These are phyloP conservation scores for Hymenoscyphus infarciens DNA, from an alignment of 2,329 filamentous ascomycete genomes.

Conservation along the genomic window DNA sequence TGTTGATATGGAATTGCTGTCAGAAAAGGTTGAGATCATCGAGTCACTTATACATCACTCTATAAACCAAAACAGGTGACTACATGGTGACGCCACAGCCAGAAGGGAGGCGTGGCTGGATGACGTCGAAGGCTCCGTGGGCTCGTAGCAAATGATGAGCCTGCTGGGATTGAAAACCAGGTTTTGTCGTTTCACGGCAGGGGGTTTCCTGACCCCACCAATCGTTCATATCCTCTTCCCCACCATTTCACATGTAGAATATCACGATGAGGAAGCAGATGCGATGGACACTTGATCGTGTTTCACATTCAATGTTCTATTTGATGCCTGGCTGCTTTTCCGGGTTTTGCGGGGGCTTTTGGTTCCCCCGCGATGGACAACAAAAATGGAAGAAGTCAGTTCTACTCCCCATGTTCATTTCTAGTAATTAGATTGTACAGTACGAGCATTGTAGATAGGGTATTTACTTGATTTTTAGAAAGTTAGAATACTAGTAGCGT, in stretches of 20 bases:
- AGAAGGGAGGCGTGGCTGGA: background rate
- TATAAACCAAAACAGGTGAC: background rate
- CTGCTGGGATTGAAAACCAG: conserved; percentile 3
- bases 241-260: background rate
- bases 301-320: background rate
- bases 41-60: background rate
- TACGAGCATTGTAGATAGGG: too few species aligned
- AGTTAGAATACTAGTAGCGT: too few species aligned
- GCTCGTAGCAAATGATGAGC: background rate
- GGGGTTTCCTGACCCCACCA: background rate
- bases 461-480: too few species aligned
- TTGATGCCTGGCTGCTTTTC: background rate
- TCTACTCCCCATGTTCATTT: too few species aligned
- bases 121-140: conserved; percentile 1
- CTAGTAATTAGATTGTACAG: too few species aligned
- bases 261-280: background rate
- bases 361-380: too few species aligned
- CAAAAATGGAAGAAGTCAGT: too few species aligned
- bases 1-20: background rate
- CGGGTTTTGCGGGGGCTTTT: background rate
- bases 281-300: background rate
- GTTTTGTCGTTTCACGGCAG: background rate
- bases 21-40: background rate
- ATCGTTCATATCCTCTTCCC: background rate
- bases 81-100: background rate